A percentile compares a stretch with the other conserved stretches of the same genome.
These are phyloP conservation scores for Claviceps maximensis DNA, from an alignment of 2,329 filamentous ascomycete genomes.

Conservation along the genomic window DNA sequence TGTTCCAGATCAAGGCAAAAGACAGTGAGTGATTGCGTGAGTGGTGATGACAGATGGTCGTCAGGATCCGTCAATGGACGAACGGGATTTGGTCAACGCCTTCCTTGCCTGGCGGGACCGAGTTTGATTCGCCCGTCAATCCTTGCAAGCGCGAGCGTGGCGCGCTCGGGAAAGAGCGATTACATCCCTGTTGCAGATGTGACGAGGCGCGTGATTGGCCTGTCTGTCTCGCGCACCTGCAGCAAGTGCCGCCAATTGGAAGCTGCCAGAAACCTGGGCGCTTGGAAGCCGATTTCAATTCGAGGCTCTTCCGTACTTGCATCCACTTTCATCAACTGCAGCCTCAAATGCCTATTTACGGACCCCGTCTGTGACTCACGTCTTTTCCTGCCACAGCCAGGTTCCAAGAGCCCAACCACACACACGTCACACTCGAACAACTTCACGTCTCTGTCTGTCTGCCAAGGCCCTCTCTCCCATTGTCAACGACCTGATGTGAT, in stretches of 20 bases:
- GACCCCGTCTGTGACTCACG: background rate
- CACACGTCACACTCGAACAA: slow-evolving; percentile 9
- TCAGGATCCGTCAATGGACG: background rate
- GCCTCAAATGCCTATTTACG: slow-evolving; percentile 7
- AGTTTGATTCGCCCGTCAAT: background rate
- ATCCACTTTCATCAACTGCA: slow-evolving; percentile 18
- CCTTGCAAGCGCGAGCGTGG: slow-evolving; percentile 1
- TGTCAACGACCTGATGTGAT: background rate
- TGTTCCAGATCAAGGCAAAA: background rate
- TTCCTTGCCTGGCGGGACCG: background rate
- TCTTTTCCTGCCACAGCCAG: slow-evolving; percentile 1
- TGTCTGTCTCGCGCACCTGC: slow-evolving; percentile 13
- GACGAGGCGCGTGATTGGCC: slow-evolving; percentile 23
- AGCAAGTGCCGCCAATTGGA: slow-evolving; percentile 23
- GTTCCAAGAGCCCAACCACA: slow-evolving; percentile 17
- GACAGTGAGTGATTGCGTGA: background rate
- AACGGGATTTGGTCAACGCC: background rate
- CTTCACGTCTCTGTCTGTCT: background rate
- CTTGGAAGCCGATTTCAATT: slow-evolving; percentile 21
- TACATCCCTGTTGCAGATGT: slow-evolving; percentile 21
- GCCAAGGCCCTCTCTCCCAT: background rate
- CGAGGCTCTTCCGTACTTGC: slow-evolving; percentile 12
- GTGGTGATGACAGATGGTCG: background rate
- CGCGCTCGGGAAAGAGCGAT: slow-evolving; percentile 16
- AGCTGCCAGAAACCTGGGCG: slow-evolving; percentile 19